phyloP scores from a whole-genome alignment of 371 early-diverging fungal species.

The Polyrhizophydium stewartii region DNA sequence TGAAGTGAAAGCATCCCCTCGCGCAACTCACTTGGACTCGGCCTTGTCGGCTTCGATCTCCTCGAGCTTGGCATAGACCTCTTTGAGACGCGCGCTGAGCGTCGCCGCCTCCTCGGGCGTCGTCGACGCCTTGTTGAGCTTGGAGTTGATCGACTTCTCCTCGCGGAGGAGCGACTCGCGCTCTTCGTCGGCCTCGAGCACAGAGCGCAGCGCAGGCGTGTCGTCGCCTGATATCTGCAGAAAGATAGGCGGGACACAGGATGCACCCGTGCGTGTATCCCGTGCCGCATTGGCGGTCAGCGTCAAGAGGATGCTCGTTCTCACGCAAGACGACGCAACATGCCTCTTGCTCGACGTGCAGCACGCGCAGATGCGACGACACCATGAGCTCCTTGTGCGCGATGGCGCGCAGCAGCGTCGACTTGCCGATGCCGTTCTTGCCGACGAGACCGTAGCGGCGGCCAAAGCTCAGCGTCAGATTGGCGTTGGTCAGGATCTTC shows the following conservation, averaged over 20 bases:
- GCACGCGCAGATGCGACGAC: conserved; percentile 67
- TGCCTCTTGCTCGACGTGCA: conserved; percentile 98
- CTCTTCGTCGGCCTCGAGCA: conserved; percentile 92
- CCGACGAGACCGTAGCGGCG: conserved; percentile 97
- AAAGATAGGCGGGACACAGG: neutral
- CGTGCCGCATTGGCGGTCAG: no score
- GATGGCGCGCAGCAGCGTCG: conserved; percentile 92
- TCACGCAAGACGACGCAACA: neutral
- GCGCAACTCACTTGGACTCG: conserved; percentile 63
- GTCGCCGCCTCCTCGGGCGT: conserved; percentile 61
- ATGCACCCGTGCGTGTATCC: no score
- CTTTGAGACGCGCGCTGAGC: conserved; percentile 66
- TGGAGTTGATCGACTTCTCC: conserved; percentile 59
- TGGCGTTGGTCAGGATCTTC: conserved; percentile 86
- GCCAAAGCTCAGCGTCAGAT: conserved; percentile 79
- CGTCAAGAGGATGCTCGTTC: no score
- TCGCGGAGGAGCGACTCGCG: conserved; percentile 85
- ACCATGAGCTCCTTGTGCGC: conserved; percentile 82
- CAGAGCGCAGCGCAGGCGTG: conserved; percentile 79
- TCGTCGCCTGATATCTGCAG: conserved; percentile 83
- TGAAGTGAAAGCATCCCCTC: neutral
- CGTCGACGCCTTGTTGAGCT: conserved; percentile 51
- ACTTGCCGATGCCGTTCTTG: conserved; percentile 98
- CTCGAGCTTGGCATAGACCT: conserved; percentile 75
- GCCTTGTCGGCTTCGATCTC: conserved; percentile 97